Evolutionary conservation across 805 yeast species (phyloP).

Genomic region (Cyberlindnera nakhonratchasimensis): DNA sequence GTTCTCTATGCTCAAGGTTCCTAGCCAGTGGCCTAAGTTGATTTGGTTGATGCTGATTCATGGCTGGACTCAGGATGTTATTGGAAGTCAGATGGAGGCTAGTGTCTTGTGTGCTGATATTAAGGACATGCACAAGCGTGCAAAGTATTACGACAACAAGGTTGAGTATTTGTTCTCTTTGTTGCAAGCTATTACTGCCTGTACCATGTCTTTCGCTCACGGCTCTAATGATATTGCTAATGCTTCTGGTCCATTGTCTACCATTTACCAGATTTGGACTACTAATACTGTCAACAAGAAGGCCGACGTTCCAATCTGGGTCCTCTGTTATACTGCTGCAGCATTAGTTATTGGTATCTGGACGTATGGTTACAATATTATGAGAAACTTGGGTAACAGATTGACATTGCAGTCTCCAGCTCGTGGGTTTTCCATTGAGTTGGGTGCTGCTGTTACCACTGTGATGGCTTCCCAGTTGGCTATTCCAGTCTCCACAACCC

Average conservation of each 20-base stretch:
- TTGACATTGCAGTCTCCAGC: constrained; percentile 74
- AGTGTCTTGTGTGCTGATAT: constrained; percentile 46
- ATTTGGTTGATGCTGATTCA: constrained; percentile 48
- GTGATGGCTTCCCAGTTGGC: constrained; percentile 71
- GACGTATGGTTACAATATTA: constrained; percentile 69
- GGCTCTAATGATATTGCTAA: constrained; percentile 80
- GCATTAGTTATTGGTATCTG: constrained; percentile 66
- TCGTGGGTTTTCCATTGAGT: constrained; percentile 71
- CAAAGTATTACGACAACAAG: constrained; percentile 68
- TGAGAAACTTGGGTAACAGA: constrained; percentile 69
- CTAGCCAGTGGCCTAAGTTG: constrained; percentile 52
- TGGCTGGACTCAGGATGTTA: constrained; percentile 65
- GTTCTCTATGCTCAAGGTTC: constrained; percentile 41
- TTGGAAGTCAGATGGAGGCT: constrained; percentile 41
- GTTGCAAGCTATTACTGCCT: constrained; percentile 69
- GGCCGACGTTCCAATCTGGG: constrained; percentile 68
- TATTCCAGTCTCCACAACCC: constrained; percentile 76
- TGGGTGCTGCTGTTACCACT: constrained; percentile 74
- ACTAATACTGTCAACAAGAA: constrained; percentile 42
- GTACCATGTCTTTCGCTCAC: constrained; percentile 79
- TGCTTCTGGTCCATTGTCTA: constrained; percentile 72
- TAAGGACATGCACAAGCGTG: constrained; percentile 47
- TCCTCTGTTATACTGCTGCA: constrained; percentile 62
- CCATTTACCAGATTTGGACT: constrained; percentile 61
- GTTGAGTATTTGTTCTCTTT: constrained; percentile 65